Evolutionary conservation across 2,329 filamentous ascomycete genomes (phyloP).

Genomic region (Akanthomyces lecanii): DNA sequence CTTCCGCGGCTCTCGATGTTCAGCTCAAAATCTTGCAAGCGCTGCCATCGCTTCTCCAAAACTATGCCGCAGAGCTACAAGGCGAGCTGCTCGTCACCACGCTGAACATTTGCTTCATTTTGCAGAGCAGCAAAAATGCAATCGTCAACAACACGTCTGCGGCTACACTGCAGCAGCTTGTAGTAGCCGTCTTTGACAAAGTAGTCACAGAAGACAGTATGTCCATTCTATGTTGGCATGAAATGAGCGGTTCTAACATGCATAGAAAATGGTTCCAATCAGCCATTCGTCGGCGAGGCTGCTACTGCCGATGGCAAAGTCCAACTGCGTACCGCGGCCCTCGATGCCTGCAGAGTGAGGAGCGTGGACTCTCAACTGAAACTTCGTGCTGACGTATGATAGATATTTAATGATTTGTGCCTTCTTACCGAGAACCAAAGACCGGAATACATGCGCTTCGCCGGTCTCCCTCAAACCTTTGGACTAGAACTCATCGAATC

Average conservation of each 20-base stretch:
- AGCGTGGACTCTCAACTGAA: not conserved
- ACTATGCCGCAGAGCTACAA: constrained; percentile 77
- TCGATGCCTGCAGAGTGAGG: constrained; percentile 74
- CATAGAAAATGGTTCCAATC: constrained; percentile 43
- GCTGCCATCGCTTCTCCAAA: constrained; percentile 81
- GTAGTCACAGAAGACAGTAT: constrained; percentile 75
- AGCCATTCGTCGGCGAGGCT: constrained; percentile 61
- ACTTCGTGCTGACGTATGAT: constrained; percentile 18
- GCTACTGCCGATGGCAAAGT: constrained; percentile 61
- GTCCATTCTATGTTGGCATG: constrained; percentile 27
- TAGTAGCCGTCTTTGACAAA: constrained; percentile 90
- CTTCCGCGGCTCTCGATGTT: constrained; percentile 76
- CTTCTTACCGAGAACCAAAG: constrained; percentile 80
- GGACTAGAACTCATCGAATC: constrained; percentile 90
- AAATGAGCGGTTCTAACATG: constrained; percentile 19
- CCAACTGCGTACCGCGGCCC: constrained; percentile 67
- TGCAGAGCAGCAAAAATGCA: constrained; percentile 87
- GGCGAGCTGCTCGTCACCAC: constrained; percentile 77
- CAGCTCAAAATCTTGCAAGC: constrained; percentile 95
- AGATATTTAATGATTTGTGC: constrained; percentile 87
- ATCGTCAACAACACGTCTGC: constrained; percentile 95
- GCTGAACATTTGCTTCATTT: constrained; percentile 83
- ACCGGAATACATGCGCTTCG: constrained; percentile 76
- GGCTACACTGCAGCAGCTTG: constrained; percentile 91
- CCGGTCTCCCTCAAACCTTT: constrained; percentile 73